phyloP scores from a whole-genome alignment of 371 early-diverging fungal genomes.

The Haplosporangium sp. region DNA sequence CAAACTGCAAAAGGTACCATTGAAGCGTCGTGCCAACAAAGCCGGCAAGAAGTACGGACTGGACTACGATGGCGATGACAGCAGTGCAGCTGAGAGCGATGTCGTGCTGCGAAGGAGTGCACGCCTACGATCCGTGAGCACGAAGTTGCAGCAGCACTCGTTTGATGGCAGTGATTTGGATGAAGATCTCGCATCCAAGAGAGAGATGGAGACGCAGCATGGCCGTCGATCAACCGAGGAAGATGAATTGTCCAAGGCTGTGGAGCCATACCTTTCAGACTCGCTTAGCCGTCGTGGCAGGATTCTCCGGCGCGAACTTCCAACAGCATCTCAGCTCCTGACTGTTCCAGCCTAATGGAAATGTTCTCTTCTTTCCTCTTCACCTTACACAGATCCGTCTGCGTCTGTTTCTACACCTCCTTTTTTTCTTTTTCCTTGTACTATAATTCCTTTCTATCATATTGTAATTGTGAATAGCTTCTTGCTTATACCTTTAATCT shows the following conservation, averaged over 20 bases:
- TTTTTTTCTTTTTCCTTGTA: slow-evolving; percentile 9
- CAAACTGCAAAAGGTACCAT: slow-evolving; percentile 23
- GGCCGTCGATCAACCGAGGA: slow-evolving; percentile 53
- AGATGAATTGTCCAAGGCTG: slow-evolving; percentile 48
- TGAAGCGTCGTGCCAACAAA: slow-evolving; percentile 19
- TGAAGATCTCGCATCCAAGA: slow-evolving; percentile 2
- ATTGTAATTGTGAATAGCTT: too few relatives aligned
- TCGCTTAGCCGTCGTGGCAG: slow-evolving; percentile 50
- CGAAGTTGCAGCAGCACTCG: slow-evolving; percentile 9
- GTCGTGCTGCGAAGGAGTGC: slow-evolving; percentile 26
- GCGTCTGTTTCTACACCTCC: not conserved
- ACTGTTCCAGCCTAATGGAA: slow-evolving; percentile 15
- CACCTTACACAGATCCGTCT: not conserved
- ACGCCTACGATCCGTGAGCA: slow-evolving; percentile 8
- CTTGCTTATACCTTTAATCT: too few relatives aligned
- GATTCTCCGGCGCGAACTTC: slow-evolving; percentile 27
- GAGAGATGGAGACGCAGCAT: slow-evolving; percentile 51
- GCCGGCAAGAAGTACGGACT: slow-evolving; percentile 22
- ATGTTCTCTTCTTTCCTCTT: not conserved
- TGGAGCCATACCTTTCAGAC: slow-evolving; percentile 52
- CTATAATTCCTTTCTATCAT: not conserved
- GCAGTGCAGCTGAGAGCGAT: slow-evolving; percentile 46
- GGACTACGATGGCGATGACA: slow-evolving; percentile 50
- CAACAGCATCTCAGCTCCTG: slow-evolving; percentile 31
- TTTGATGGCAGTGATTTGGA: slow-evolving; percentile 25